A percentile compares a stretch with the other conserved stretches of the same genome.
These are phyloP conservation scores for Pichia manshurica DNA, from an alignment of 805 yeast genomes.

Conservation along the genomic window DNA sequence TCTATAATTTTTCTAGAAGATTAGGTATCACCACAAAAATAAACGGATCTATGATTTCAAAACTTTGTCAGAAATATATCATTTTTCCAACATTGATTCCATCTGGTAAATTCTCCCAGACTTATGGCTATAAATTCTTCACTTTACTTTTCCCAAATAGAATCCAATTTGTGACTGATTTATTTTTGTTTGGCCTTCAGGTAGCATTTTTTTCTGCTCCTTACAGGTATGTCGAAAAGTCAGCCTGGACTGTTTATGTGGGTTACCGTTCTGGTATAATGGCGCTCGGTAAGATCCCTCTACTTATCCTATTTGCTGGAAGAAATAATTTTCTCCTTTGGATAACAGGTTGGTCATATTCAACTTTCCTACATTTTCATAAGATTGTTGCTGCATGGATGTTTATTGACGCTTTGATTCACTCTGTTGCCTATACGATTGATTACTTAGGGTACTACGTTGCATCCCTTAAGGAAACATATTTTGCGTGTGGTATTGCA, in stretches of 20 bases:
- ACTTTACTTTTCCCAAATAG: constrained; percentile 12
- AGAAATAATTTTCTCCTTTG: constrained; percentile 39
- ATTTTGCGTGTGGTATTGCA: constrained; percentile 31
- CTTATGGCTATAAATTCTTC: constrained; percentile 16
- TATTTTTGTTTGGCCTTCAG: constrained; percentile 8
- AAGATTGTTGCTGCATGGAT: constrained; percentile 43
- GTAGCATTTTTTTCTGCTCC: constrained; percentile 12
- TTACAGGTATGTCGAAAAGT: constrained; percentile 18
- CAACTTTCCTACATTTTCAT: constrained; percentile 50
- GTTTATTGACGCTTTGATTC: constrained; percentile 35
- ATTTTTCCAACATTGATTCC: constrained; percentile 36
- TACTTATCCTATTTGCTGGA: constrained; percentile 40
- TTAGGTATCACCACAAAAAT: constrained; percentile 27
- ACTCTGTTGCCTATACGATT: constrained; percentile 27
- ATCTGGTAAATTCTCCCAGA: constrained; percentile 18
- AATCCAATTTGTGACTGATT: constrained; percentile 9
- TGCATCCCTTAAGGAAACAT: constrained; percentile 5
- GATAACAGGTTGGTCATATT: constrained; percentile 38
- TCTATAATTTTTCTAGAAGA: constrained; percentile 29
- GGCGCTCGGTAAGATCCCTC: constrained; percentile 35
- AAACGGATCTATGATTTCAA: constrained; percentile 6
- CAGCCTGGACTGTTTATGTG: constrained; percentile 25
- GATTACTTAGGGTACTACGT: constrained; percentile 11
- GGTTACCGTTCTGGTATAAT: constrained; percentile 30
- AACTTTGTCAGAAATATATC: constrained; percentile 28